phyloP scores from a whole-genome alignment of 306 rosid genomes.

The Nissolia schottii region DNA sequence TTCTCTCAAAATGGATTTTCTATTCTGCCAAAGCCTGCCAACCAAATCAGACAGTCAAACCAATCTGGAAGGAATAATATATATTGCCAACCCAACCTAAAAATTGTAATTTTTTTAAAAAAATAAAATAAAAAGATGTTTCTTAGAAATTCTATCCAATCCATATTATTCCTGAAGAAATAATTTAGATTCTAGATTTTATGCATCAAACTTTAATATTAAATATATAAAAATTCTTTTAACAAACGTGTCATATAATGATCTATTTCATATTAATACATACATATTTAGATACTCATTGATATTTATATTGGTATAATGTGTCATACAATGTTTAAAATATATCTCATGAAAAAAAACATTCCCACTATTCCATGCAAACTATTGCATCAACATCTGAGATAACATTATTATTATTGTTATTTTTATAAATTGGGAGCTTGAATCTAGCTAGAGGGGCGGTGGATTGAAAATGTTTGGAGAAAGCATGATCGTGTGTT shows the following conservation, averaged over 20 bases:
- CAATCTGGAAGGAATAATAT: conserved; percentile 13
- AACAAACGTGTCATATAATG: too few species aligned
- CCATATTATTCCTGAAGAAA: not conserved
- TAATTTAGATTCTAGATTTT: not conserved
- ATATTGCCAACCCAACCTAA: conserved; percentile 25
- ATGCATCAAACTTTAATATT: too few species aligned
- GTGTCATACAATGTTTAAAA: too few species aligned
- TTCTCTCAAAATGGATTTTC: conserved; percentile 17
- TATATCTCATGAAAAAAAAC: too few species aligned
- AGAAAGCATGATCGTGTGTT: not conserved
- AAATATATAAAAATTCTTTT: too few species aligned
- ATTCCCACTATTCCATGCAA: too few species aligned
- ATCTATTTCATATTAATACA: too few species aligned
- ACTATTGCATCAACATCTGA: not conserved
- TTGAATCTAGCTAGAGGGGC: not conserved
- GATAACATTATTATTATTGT: too few species aligned
- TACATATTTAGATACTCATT: too few species aligned
- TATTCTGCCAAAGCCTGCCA: conserved; percentile 12
- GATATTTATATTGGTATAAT: too few species aligned
- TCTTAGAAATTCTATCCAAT: not conserved
- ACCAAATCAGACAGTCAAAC: conserved; percentile 16
- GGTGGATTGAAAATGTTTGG: not conserved
- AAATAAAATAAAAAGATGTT: not conserved
- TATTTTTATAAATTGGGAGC: not conserved
- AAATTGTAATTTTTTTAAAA: not conserved